Percentiles rank a stretch among this genome's conserved stretches.
phyloP scores from a whole-genome alignment of 2,329 filamentous ascomycete genomes.

The Arthrobotrys musiformis region DNA sequence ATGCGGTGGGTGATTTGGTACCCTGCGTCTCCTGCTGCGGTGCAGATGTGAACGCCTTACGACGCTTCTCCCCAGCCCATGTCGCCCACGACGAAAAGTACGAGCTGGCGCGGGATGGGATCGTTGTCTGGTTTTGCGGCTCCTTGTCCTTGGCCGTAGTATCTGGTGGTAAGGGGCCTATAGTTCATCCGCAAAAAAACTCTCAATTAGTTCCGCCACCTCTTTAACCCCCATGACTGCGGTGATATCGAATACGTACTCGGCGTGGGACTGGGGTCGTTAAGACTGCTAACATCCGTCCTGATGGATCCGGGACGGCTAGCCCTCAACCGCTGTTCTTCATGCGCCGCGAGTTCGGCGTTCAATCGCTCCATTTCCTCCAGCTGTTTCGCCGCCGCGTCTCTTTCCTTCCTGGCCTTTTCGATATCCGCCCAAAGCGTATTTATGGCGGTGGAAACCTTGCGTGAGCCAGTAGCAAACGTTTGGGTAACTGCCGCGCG shows the following conservation, averaged over 20 bases:
- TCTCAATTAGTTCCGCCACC: conserved; percentile 23
- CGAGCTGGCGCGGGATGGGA: conserved; percentile 66
- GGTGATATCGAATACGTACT: conserved; percentile 46
- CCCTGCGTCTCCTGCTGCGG: conserved; percentile 23
- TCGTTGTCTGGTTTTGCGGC: conserved; percentile 37
- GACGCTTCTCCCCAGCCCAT: conserved; percentile 81
- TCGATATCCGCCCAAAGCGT: conserved; percentile 93
- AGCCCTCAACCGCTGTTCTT: conserved; percentile 62
- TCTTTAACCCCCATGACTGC: conserved; percentile 28
- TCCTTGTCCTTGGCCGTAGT: conserved; percentile 28
- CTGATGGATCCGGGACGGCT: conserved; percentile 55
- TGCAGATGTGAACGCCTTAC: conserved; percentile 63
- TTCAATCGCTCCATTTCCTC: conserved; percentile 69
- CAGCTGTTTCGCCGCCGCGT: conserved; percentile 74
- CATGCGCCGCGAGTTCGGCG: conserved; percentile 64
- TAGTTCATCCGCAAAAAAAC: neutral
- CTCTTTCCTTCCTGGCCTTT: conserved; percentile 69
- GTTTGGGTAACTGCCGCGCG: conserved; percentile 88
- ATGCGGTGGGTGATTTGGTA: conserved; percentile 30
- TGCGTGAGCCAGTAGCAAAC: conserved; percentile 85
- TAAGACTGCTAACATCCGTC: conserved; percentile 46
- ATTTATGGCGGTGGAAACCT: conserved; percentile 86
- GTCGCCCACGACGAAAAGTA: conserved; percentile 76
- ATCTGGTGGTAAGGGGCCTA: conserved; percentile 51
- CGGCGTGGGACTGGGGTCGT: conserved; percentile 48